Base-by-base conservation (phyloP, 495 filamentous ascomycete species). In the Annulohypoxylon bovei region DNA sequence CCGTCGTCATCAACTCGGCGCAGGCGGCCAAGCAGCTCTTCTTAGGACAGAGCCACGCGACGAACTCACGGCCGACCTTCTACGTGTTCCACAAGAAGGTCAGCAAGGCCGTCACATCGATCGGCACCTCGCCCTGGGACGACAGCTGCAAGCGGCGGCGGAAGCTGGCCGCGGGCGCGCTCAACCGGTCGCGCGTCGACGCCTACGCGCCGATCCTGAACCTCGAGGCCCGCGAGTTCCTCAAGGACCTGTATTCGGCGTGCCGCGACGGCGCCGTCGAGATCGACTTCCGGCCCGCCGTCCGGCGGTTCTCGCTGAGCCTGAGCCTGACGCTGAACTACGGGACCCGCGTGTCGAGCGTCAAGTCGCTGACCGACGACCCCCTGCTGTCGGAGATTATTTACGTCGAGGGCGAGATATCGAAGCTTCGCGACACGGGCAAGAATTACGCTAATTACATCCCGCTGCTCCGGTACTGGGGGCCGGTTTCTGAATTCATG, bases 371-470 rank as follows among this genome's bases (percentile, higher is more conserved):
- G 47, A 72, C 78, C 16, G 79, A 89, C 54, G 83, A 89, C 63
- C 75, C 83, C 46, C 75, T 91, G 32, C 79, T 92, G 55, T 77
- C 84, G 27, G 88, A 91, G 70, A 90, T 92, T 59, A 83, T 84
- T 20, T 83, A 87, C 30, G 88, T 91, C 8, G 89, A 92, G 72
- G 80, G 88, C 14, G 85, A 83, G 6, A 84, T 91, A 35, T 86
- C 83, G 20, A 90, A 90, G 68, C 88, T 90, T 72, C 84, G 89
- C 57, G 87, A 84, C 39, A 91, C 89, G 0, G 88, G 85, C 62
- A 89, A 90, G 75, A 90, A 91, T 73, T 91, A 88, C 87, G 88
- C 90, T 65, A 89, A 92, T 66, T 91, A 91, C 72, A 85, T 92
- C 44, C 89, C 89, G 0, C 65, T 91, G 42, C 72, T 92, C 65